Conservation (phyloP, 305 asterid genomes). For the Fraxinus albicans region DNA sequence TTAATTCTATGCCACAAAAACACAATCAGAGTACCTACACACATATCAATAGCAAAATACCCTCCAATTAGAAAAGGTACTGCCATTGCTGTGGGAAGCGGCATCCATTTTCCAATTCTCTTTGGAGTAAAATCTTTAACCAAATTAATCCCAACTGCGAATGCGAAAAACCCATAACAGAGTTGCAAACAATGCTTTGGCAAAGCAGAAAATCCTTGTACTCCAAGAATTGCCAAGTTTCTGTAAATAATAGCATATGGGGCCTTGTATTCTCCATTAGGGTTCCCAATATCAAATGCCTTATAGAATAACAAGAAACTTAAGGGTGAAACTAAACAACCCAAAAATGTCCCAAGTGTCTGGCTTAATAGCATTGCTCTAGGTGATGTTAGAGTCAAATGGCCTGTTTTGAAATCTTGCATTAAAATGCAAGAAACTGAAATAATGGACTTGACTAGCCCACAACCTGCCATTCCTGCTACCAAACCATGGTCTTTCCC, state of each 20-base stretch:
- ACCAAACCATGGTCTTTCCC: conserved; percentile 72
- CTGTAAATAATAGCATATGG: conserved; percentile 69
- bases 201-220: conserved; percentile 70
- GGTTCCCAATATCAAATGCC: conserved; percentile 79
- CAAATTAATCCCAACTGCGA: conserved; percentile 48
- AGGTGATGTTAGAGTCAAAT: conserved; percentile 68
- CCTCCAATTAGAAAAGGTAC: conserved; percentile 71
- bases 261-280: conserved; percentile 66
- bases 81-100: conserved; percentile 77
- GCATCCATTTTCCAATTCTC: conserved; percentile 65
- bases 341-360: conserved; percentile 66
- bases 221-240: conserved; percentile 66
- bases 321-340: conserved; percentile 61
- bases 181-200: conserved; percentile 64
- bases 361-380: conserved; percentile 73
- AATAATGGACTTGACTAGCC: conserved; percentile 64
- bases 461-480: conserved; percentile 74
- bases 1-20: conserved; percentile 50
- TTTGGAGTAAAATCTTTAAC: conserved; percentile 52
- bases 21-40: conserved; percentile 66
- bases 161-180: conserved; percentile 60
- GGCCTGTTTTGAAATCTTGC: conserved; percentile 82
- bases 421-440: conserved; percentile 62
- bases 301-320: conserved; percentile 67
- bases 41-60: conserved; percentile 68